Evolutionary conservation across 192 early-diverging fungal genomes (phyloP), one percentile per base, ranked within the genome.

Genomic region (Coemansia sp.): DNA sequence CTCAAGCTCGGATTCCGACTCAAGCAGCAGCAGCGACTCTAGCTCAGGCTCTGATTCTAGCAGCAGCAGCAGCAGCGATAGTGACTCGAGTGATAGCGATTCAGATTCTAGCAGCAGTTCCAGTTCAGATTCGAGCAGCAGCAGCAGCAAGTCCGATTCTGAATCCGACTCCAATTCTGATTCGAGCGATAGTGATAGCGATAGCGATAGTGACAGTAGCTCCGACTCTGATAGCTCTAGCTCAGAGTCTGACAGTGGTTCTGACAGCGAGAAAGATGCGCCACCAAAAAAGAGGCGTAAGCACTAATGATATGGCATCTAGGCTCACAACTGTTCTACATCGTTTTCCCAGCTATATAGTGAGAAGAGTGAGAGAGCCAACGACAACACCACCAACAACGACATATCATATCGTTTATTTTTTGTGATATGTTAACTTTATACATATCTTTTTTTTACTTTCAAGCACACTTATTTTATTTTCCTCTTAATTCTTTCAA

Each of bases 201-300:
- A 20, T 20, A 67, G 66, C 50, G 65, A 58, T 32, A 55, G 50
- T 20, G 32, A 32, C 1, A 32, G 50, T 20, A 43, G 19, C 55
- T 67, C 65, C 46, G 39, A 48, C 25, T 53, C 57, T 22, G 57
- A 50, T 63, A 41, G 39, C 16, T 53, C 46, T 7, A 53, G 46
- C 46, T 71, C 63, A 42, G 46, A 64, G 5, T 65, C 62, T 12
- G 60, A 62, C 17, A 64, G 65, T 5, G 32, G 16, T 37, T 67
- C 77, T 12, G 66, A 65, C 16, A 32, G 32, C 32, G 32, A 32
- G 4, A 32, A 32, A 32, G 70, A 68, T 20, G 53, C 65, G 43
- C 65, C 65, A 13, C 50, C 69, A 65, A 75, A 76, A 65, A 82
- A 76, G 57, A 70, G 60, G 22, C 39, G 37, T 2, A 61, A 69